Base-by-base conservation (phyloP, 2,329 filamentous ascomycete genomes). In the Curvularia hawaiiensis region DNA sequence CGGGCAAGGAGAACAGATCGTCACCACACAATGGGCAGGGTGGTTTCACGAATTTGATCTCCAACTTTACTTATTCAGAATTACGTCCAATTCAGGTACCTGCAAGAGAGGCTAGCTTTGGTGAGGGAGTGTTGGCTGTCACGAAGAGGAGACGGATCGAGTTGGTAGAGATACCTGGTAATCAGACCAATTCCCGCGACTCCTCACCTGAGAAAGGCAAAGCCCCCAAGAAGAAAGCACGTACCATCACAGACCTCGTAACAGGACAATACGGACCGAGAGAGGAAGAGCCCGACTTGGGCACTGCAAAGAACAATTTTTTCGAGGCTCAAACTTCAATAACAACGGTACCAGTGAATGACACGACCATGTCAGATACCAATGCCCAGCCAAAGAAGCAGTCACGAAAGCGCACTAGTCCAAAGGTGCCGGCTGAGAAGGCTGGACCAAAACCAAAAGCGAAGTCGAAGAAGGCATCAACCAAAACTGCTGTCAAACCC, bases 221-320 rank as follows among this genome's bases (percentile, higher is more conserved):
- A 60, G 71, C 69, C 3, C 69, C 72, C 0, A 77, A 75, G 56
- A 77, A 76, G 66, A 77, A 76, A 44, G 52, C 73, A 7, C 65
- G 72, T n/a, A 77, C 75, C 4, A 77, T 77, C 24, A 77, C 75
- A 55, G 75, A 77, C 31, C 60, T 76, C 2, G 74, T 75, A 1
- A 77, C 73, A 4, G 70, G 64, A 9, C 72, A 75, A 46, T 77
- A 77, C 52, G 65, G 61, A 6, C 45, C 51, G 3, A 62, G 65
- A 40, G 52, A 62, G 14, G 38, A 52, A 10, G 33, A 18, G 2
- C 11, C 55, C 1, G 63, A 64, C 31, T 41, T 52, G 12, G 38
- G 55, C 11, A 46, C 46, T 12, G 44, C 57, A n/a, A 63, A 59
- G 0, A 67, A 62, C 45, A 54, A 65, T 24, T 69, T 75, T 46